Percentiles rank a stretch among this genome's conserved stretches.
phyloP scores from a whole-genome alignment of 164 flowering plant species.

The Tetracentron sinense region DNA sequence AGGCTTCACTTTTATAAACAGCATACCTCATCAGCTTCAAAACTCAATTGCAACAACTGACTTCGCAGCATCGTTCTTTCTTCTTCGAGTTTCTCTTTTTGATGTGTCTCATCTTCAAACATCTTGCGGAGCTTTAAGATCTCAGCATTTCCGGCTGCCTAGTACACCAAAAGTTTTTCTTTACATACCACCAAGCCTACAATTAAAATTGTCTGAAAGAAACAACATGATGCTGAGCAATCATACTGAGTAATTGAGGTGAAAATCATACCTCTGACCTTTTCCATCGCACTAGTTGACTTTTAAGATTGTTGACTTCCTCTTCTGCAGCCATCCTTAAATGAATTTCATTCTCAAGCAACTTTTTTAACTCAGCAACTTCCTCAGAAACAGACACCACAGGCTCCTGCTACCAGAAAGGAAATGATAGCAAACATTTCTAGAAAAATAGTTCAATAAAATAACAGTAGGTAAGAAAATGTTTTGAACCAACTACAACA shows the following conservation, averaged over 20 bases:
- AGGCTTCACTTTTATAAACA: not conserved
- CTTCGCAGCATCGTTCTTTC: conserved; percentile 64
- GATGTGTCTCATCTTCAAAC: conserved; percentile 72
- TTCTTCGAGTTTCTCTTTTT: conserved; percentile 77
- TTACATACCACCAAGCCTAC: not conserved
- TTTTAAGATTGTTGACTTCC: conserved; percentile 56
- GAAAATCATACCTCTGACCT: conserved; percentile 59
- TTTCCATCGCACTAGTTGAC: conserved; percentile 57
- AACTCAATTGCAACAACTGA: conserved; percentile 79
- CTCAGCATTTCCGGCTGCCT: conserved; percentile 71
- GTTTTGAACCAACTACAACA: no score
- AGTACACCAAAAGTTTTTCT: conserved; percentile 13
- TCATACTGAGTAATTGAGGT: not conserved
- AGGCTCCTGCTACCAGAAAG: conserved; percentile 22
- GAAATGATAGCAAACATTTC: not conserved
- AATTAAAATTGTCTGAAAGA: not conserved
- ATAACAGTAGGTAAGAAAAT: no score
- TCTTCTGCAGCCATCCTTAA: conserved; percentile 74
- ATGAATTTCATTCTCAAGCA: conserved; percentile 60
- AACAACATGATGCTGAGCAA: not conserved
- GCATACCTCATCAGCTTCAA: conserved; percentile 89
- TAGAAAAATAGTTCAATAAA: not conserved
- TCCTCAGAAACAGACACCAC: conserved; percentile 34
- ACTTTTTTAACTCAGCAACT: conserved; percentile 48
- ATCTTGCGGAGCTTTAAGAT: conserved; percentile 56